Evolutionary conservation across 2,329 filamentous ascomycete genomes (phyloP).

Genomic region (Nectriaceae sp.): DNA sequence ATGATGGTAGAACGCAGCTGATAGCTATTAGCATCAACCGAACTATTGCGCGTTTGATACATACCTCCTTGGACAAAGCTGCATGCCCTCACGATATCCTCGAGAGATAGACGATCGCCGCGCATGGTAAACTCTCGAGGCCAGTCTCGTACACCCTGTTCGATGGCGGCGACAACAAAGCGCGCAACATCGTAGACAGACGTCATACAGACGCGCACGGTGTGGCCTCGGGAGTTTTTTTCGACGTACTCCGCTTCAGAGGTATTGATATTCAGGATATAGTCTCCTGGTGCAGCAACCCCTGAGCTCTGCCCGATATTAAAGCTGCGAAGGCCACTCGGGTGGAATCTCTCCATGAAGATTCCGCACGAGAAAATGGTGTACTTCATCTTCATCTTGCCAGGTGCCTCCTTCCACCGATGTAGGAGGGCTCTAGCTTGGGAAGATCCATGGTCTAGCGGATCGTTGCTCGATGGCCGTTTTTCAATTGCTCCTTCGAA

Average conservation of each 20-base stretch:
- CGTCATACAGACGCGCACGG: conserved; percentile 65
- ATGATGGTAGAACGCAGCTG: conserved; percentile 43
- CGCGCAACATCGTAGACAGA: conserved; percentile 69
- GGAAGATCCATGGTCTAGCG: conserved; percentile 61
- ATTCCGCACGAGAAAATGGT: conserved; percentile 75
- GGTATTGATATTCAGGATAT: conserved; percentile 62
- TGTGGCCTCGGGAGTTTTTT: conserved; percentile 49
- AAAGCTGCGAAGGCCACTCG: conserved; percentile 62
- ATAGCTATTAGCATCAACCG: conserved; percentile 18
- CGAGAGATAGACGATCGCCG: conserved; percentile 65
- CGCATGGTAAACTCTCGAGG: conserved; percentile 68
- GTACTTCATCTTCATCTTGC: conserved; percentile 57
- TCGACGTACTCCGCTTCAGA: conserved; percentile 63
- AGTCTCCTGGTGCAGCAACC: conserved; percentile 60
- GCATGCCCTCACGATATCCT: conserved; percentile 56
- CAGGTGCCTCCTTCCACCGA: conserved; percentile 49
- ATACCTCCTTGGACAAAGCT: conserved; percentile 51
- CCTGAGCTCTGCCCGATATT: conserved; percentile 60
- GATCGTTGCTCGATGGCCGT: conserved; percentile 53
- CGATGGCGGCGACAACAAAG: conserved; percentile 71
- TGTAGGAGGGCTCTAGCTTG: conserved; percentile 59
- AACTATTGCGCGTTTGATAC: conserved; percentile 16
- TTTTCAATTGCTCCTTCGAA: conserved; percentile 67
- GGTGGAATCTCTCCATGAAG: conserved; percentile 75
- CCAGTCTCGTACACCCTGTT: conserved; percentile 63